Base-by-base conservation (phyloP, 2,329 filamentous ascomycete species). In the Tolypocladium sp. region DNA sequence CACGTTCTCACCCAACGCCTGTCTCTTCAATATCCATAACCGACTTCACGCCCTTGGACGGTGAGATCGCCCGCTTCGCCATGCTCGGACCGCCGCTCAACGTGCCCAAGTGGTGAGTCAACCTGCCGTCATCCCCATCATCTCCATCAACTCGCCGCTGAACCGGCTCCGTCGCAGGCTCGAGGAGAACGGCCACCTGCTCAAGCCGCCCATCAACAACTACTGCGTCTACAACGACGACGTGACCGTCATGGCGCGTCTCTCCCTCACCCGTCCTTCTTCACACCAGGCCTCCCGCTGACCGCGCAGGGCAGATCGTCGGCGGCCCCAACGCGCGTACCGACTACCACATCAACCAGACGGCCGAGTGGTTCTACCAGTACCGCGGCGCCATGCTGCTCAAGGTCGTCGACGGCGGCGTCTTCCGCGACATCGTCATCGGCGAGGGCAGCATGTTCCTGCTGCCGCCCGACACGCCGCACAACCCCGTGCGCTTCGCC, bases 331-430 rank as follows among this genome's bases (percentile, higher is more conserved):
- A 97, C 74, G 91, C 91, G 62, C 87, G 94, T 64, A 97, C 92
- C 59, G 94, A 97, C 80, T 99, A 97, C 80, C 94, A 97, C 82
- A 93, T 97, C 83, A 97, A 97, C 81, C 80, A 86, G 68, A 97
- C 93, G 0, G 87, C 94, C 15, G 94, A 97, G 75, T 97, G 92
- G 88, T 99, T 97, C 85, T 97, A 94, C 82, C 93, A 97, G 76
- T 86, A 96, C 82, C 87, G 87, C 68, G 94, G 94, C 65, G 87
- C 88, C 65, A 97, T 97, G 93, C 81, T 94, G 60, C 88, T 99
- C 66, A 96, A 95, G 72, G 89, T 94, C 20, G 90, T 97, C 63
- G 91, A 97, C 62, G 74, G 80, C 60, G 73, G 80, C 71, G 61
- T 77, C 55, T 96, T 96, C 76, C 83, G 86, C 64, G 93, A 97